phyloP scores from a whole-genome alignment of 768 basidiomycete genomes.

The Mrakia blollopis region DNA sequence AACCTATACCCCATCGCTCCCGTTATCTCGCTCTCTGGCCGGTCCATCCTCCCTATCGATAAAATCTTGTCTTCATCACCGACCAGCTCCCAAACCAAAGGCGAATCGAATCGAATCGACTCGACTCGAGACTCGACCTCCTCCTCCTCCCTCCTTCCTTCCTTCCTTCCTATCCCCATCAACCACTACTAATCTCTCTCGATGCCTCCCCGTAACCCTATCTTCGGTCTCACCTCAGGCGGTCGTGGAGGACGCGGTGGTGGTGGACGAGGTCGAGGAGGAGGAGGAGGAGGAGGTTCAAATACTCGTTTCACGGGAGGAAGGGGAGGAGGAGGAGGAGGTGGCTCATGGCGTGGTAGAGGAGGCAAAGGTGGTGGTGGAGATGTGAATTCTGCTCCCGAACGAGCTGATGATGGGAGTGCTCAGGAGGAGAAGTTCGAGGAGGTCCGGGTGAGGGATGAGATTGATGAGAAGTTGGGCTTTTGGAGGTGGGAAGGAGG shows the following conservation, averaged over 20 bases:
- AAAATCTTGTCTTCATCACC: no score
- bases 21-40: no score
- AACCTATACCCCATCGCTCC: neutral
- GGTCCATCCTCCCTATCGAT: neutral
- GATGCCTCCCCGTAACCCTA: conserved; percentile 33
- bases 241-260: conserved; percentile 34
- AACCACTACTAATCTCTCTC: neutral
- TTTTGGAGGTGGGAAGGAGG: conserved; percentile 71
- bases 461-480: conserved; percentile 89
- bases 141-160: neutral
- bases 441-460: conserved; percentile 65
- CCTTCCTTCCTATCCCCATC: neutral
- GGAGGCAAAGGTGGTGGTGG: conserved; percentile 44
- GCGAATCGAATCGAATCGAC: neutral
- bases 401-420: conserved; percentile 75
- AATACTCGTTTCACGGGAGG: conserved; percentile 42
- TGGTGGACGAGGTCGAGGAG: conserved; percentile 33
- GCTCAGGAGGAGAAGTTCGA: conserved; percentile 82
- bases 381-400: conserved; percentile 39
- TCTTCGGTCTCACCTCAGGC: conserved; percentile 37
- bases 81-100: no score
- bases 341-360: conserved; percentile 44
- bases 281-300: conserved; percentile 38
- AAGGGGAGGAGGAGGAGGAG: conserved; percentile 51
- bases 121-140: no score